Evolutionary conservation across 1,139 yeast genomes (phyloP).

Genomic region (Geotrichum restrictum): DNA sequence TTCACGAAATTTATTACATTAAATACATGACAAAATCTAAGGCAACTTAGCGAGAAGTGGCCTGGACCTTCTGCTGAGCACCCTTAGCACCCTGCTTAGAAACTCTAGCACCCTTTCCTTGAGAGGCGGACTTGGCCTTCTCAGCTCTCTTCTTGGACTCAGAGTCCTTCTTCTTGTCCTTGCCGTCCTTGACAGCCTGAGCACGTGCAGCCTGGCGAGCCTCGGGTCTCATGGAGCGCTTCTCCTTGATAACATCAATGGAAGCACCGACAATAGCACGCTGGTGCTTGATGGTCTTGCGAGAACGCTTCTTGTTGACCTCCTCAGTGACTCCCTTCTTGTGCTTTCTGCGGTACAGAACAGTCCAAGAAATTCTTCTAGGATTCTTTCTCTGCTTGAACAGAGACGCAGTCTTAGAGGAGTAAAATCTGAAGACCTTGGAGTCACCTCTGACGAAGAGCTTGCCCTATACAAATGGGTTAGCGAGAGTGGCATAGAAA

Average conservation of each 20-base stretch:
- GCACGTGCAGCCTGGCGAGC: constrained; percentile 98
- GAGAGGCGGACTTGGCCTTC: constrained; percentile 80
- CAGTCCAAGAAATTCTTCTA: constrained; percentile 99
- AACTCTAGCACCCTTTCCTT: constrained; percentile 74
- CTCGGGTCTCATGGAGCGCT: constrained; percentile 94
- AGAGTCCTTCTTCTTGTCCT: constrained; percentile 92
- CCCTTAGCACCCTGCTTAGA: constrained; percentile 44
- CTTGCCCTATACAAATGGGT: constrained; percentile 54
- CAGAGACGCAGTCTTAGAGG: constrained; percentile 95
- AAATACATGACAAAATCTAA: constrained; percentile 15
- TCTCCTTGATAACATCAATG: constrained; percentile 95
- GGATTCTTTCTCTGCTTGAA: constrained; percentile 99
- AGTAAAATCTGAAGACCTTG: constrained; percentile 98
- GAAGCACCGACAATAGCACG: constrained; percentile 99
- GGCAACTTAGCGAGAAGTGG: constrained; percentile 80
- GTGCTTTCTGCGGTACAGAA: constrained; percentile 99
- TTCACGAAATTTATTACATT: not conserved
- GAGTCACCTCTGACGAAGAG: constrained; percentile 99
- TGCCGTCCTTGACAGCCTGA: constrained; percentile 81
- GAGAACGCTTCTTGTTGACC: constrained; percentile 92
- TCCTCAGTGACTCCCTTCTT: constrained; percentile 99
- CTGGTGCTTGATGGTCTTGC: constrained; percentile 97
- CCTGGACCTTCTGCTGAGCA: constrained; percentile 63
- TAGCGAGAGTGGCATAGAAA: not conserved
- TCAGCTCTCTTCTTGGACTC: constrained; percentile 86